Evolutionary conservation across 208 protist species (phyloP).

Genomic region (Phytomonas francai): DNA sequence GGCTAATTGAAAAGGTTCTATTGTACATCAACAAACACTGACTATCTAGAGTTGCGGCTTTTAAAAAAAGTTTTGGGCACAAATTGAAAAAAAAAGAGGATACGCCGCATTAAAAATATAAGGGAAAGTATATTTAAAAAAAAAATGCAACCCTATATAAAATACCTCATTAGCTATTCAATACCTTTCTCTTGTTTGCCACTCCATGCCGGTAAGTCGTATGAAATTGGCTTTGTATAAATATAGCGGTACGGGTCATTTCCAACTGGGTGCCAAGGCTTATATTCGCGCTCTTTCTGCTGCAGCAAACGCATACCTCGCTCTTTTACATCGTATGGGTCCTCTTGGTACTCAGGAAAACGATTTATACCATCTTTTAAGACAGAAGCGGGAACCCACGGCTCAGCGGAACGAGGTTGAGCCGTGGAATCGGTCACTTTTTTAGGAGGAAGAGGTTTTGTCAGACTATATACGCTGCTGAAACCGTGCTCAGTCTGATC

Average conservation of each 20-base stretch:
- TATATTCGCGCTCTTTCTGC: conserved; percentile 54
- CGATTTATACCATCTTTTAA: conserved; percentile 60
- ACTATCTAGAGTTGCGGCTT: not conserved
- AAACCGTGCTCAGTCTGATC: conserved; percentile 71
- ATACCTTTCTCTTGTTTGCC: not conserved
- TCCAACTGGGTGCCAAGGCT: conserved; percentile 66
- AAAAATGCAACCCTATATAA: not conserved
- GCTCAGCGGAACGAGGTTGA: conserved; percentile 8
- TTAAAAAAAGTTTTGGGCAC: not conserved
- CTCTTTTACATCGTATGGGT: conserved; percentile 86
- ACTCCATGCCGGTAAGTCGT: conserved; percentile 33
- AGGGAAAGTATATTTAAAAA: not conserved
- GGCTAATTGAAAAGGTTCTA: not conserved
- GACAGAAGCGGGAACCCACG: conserved; percentile 69
- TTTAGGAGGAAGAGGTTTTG: conserved; percentile 67
- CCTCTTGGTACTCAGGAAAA: conserved; percentile 83
- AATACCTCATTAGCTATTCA: not conserved
- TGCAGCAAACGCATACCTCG: conserved; percentile 42
- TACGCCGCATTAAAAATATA: not conserved
- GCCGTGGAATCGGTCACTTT: conserved; percentile 11
- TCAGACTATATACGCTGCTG: conserved; percentile 68
- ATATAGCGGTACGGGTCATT: conserved; percentile 76
- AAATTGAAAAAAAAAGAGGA: not conserved
- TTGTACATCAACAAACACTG: not conserved
- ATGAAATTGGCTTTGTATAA: conserved; percentile 64